Base-by-base conservation (phyloP, 2,329 filamentous ascomycete species). In the Orbilia quercus region DNA sequence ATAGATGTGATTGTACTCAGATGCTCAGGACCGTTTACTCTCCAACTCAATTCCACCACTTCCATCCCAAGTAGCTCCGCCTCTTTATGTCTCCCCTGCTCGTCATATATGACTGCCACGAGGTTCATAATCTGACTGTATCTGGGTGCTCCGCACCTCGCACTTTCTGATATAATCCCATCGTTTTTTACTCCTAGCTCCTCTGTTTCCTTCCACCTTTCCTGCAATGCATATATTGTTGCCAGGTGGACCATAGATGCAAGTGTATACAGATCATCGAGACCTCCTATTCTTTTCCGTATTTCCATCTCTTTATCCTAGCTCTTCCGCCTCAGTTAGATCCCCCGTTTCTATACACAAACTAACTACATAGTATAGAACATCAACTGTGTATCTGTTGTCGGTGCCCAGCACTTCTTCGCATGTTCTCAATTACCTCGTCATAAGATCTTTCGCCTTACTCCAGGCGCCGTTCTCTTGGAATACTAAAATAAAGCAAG, bases 11-110 rank as follows among this genome's bases (percentile, higher is more conserved):
- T 40, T 5, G 74, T 72, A 50, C 55, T 47, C 2, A 47, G 64
- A 47, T 75, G 64, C 7, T 58, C 54, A 2, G 20, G 45, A 20
- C 74, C 74, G 4, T 66, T 12, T 36, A 60, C 20, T 54, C 22
- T 54, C 25, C 59, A 51, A 47, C 69, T 14, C 34, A 47, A 28
- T 16, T 42, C 63, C 12, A 71, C 36, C 36, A 50, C 57, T 18
- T 28, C 11, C 14, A 50, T 16, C 16, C 50, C 45, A 34, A 74
- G 50, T n/a, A 50, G 36, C n/a, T 69, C 62, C 5, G 74, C 69
- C n/a, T 74, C 63, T 20, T 59, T 5, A 40, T 62, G 65, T 18
- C 16, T 63, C 9, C 57, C 57, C 22, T 60, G 51, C 12, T 54
- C 2, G n/a, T 12, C 20, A 38, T 58, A 73, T 64, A 28, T 71